A percentile compares a stretch with the other conserved stretches of the same genome.
phyloP scores from a whole-genome alignment of 108 stramenopile genomes.

The Cylindrotheca fusiformis region DNA sequence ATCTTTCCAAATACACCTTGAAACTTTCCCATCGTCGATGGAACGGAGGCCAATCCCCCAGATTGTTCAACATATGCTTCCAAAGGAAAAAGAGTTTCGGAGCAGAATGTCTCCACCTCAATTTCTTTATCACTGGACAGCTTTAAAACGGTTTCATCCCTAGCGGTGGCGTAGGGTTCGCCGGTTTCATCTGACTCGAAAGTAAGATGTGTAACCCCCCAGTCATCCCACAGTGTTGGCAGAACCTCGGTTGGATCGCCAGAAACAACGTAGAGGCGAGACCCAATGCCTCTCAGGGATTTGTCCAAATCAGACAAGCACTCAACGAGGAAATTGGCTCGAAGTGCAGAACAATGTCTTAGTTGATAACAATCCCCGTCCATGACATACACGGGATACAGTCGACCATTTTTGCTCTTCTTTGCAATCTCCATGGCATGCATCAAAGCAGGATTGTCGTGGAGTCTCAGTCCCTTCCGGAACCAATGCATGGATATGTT shows the following conservation, averaged over 20 bases:
- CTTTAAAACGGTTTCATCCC: constrained; percentile 61
- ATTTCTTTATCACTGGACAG: constrained; percentile 37
- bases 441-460: constrained; percentile 91
- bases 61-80: constrained; percentile 13
- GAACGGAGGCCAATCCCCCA: constrained; percentile 27
- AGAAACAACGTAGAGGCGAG: constrained; percentile 61
- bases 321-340: constrained; percentile 89
- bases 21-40: constrained; percentile 53
- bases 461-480: constrained; percentile 90
- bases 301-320: constrained; percentile 74
- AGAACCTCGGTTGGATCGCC: constrained; percentile 81
- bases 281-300: constrained; percentile 52
- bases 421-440: constrained; percentile 32
- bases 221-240: constrained; percentile 62
- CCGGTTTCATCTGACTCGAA: constrained; percentile 69
- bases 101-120: constrained; percentile 37
- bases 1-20: constrained; percentile 38
- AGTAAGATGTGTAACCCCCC: constrained; percentile 57
- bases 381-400: constrained; percentile 75
- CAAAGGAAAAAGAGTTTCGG: constrained; percentile 51
- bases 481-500: constrained; percentile 78
- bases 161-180: constrained; percentile 56
- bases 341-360: constrained; percentile 51
- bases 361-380: constrained; percentile 78
- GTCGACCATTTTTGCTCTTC: background rate